Percentiles rank a stretch among this genome's conserved stretches.
Conservation (phyloP, 2,329 filamentous ascomycete species). For the Penicillium polonicum region DNA sequence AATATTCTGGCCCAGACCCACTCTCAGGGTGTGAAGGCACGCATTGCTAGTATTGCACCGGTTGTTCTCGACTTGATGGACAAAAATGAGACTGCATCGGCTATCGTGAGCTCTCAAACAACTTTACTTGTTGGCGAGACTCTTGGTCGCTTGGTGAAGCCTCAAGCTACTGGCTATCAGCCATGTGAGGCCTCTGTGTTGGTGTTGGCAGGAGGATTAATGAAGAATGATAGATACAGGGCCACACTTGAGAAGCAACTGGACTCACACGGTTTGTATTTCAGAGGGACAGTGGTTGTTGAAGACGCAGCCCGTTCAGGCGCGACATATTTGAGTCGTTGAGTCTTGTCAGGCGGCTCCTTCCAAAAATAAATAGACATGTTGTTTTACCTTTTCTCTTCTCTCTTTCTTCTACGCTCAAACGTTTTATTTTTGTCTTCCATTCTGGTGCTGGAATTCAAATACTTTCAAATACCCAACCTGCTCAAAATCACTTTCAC, state of each 20-base stretch:
- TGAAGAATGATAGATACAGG: conserved; percentile 20
- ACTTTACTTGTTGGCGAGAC: conserved; percentile 13
- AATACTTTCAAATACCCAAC: neutral
- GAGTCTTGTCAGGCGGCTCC: neutral
- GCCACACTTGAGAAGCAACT: conserved; percentile 8
- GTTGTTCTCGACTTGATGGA: conserved; percentile 11
- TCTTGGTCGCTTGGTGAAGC: conserved; percentile 16
- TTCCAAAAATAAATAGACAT: neutral
- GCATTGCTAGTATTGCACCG: conserved; percentile 20
- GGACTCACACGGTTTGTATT: conserved; percentile 4
- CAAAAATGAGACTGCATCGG: conserved; percentile 3
- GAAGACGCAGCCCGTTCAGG: conserved; percentile 14
- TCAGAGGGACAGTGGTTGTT: conserved; percentile 11
- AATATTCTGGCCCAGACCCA: conserved; percentile 15
- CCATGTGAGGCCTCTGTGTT: conserved; percentile 12
- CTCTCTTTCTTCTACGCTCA: neutral
- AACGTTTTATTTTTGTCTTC: neutral
- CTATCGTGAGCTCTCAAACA: conserved; percentile 15
- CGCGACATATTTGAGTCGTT: conserved; percentile 4
- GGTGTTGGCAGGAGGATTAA: conserved; percentile 23
- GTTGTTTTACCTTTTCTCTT: neutral
- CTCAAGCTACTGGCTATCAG: conserved; percentile 10
- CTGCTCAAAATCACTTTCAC: neutral
- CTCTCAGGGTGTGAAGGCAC: conserved; percentile 12
- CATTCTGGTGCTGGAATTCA: too few species aligned